Base-by-base conservation (phyloP, 2,329 filamentous ascomycete genomes). In the Alternaria gansuensis region DNA sequence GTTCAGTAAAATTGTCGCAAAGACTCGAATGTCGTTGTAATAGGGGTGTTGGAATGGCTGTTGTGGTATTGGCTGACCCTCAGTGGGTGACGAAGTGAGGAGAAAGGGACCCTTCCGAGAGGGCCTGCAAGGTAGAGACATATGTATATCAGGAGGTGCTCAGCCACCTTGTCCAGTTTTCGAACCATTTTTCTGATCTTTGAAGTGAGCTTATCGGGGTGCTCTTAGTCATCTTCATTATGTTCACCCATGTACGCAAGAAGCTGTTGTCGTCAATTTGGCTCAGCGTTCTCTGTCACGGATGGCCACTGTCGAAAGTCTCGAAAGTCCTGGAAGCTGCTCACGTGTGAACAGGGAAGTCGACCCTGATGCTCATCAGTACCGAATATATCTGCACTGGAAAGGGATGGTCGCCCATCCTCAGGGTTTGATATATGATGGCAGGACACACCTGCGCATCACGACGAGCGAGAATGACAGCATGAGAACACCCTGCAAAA, bases 321-420 rank as follows among this genome's bases (percentile, higher is more conserved):
- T 26, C 10, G 6, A 41, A 34, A 34, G 44, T 0, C 31, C 21
- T 21, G 36, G 17, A 21, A 4, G 28, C 28, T 10, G n/a, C 17
- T 46, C 31, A 31, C 43, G 10, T 33, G 21, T 34, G 21, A 23
- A 48, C 8, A 48, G 8, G 13, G 14, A n/a, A n/a, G 13, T 36
- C 2, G 29, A 26, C 44, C 31, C 44, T 48, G 31, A n/a, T 8
- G 14, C 44, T 48, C 44, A 48, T 26, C 44, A 48, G 44, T 48
- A 48, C 44, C 44, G 26, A 11, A 48, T 48, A 1, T n/a, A 24
- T 26, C 7, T n/a, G n/a, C 29, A 17, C 31, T 34, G 21, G 2
- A 48, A 34, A 3, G 8, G 21, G 1, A 34, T 8, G 14, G 11
- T n/a, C 9, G 4, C 21, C 24, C 7, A 36, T 8, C 5, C 21